Evolutionary conservation across 192 early-diverging fungal species (phyloP).

Genomic region (Rhizophagus sp.): DNA sequence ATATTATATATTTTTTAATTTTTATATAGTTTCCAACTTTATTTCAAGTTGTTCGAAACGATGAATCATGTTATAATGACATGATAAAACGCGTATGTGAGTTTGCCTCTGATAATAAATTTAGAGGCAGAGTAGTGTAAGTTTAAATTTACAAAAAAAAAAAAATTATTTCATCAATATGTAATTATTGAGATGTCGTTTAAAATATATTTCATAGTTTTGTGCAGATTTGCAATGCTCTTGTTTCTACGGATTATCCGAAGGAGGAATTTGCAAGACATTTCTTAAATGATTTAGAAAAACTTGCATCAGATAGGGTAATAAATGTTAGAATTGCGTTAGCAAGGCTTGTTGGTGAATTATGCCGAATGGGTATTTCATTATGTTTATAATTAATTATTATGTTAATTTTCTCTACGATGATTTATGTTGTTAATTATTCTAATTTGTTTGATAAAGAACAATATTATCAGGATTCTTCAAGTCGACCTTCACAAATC

Average conservation of each 20-base stretch:
- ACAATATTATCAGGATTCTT: constrained; percentile 20
- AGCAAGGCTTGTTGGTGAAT: constrained; percentile 50
- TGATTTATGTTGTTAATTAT: background rate
- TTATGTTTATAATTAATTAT: background rate
- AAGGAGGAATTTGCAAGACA: constrained; percentile 66
- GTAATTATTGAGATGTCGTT: constrained; percentile 43
- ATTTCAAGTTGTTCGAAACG: constrained; percentile 34
- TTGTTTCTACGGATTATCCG: constrained; percentile 56
- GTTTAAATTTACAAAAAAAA: constrained; percentile 44
- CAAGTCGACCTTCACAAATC: background rate
- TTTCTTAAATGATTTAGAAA: constrained; percentile 63
- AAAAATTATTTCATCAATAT: constrained; percentile 39
- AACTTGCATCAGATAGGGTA: constrained; percentile 61
- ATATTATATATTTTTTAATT: background rate
- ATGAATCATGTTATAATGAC: constrained; percentile 25
- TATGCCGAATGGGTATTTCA: constrained; percentile 15
- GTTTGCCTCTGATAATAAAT: constrained; percentile 50
- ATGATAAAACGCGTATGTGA: constrained; percentile 43
- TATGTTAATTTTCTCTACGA: background rate
- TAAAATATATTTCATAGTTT: constrained; percentile 54
- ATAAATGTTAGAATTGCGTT: constrained; percentile 75
- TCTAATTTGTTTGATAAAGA: background rate
- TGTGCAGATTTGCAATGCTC: constrained; percentile 68
- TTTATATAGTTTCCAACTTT: constrained; percentile 41
- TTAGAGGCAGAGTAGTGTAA: constrained; percentile 58